Conservation (phyloP, 805 yeast species). For the Zygosaccharomyces kombuchaensis region DNA sequence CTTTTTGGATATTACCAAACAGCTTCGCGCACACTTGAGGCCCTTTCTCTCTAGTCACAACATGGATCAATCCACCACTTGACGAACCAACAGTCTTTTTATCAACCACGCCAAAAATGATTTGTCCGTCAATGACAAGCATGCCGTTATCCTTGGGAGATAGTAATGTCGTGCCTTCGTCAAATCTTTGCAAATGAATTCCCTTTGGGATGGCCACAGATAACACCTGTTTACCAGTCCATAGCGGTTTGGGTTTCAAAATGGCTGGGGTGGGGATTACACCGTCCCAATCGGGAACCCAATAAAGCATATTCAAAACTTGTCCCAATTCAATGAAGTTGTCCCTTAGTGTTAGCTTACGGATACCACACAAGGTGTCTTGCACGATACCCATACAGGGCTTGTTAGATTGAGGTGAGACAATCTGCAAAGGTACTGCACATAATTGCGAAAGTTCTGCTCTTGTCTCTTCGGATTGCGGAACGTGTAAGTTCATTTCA, state of each 20-base stretch:
- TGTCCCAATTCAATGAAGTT: constrained; percentile 84
- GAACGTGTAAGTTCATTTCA: constrained; percentile 99
- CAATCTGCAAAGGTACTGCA: constrained; percentile 96
- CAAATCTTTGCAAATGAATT: constrained; percentile 89
- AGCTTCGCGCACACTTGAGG: constrained; percentile 83
- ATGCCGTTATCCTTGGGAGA: constrained; percentile 94
- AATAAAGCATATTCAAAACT: constrained; percentile 92
- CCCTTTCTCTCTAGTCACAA: constrained; percentile 97
- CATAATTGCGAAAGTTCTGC: constrained; percentile 93
- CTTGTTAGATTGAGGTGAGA: constrained; percentile 96
- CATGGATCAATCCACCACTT: constrained; percentile 95
- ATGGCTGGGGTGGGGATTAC: constrained; percentile 94
- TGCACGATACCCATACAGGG: constrained; percentile 99
- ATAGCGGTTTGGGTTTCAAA: constrained; percentile 87
- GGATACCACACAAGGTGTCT: constrained; percentile 94
- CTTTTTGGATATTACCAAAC: constrained; percentile 90
- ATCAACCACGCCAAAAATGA: constrained; percentile 96
- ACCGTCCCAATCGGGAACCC: constrained; percentile 99
- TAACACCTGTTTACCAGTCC: constrained; percentile 95
- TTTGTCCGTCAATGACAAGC: constrained; percentile 92
- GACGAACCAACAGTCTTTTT: constrained; percentile 98
- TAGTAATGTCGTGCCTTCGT: constrained; percentile 75
- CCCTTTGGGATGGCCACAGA: constrained; percentile 95
- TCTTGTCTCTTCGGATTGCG: constrained; percentile 96
- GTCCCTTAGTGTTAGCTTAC: constrained; percentile 93